phyloP scores from a whole-genome alignment of 2,329 filamentous ascomycete genomes.

The Sarocladium oryzae region DNA sequence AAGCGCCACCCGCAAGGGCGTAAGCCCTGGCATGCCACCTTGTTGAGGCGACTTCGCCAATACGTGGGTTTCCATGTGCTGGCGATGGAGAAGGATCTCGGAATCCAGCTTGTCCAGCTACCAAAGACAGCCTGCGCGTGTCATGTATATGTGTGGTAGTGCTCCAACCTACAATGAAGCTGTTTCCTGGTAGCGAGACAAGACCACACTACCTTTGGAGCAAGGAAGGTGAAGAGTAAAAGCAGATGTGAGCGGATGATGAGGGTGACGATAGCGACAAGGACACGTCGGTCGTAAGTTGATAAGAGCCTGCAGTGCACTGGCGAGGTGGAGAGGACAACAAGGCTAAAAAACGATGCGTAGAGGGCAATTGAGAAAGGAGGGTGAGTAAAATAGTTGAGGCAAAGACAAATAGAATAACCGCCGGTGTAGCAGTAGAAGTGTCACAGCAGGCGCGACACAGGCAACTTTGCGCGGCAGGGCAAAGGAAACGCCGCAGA shows the following conservation, averaged over 20 bases:
- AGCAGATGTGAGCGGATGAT: background rate
- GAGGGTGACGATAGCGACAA: background rate
- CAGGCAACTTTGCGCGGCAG: background rate
- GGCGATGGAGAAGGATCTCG: no score
- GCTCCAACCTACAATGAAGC: background rate
- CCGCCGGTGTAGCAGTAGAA: slow-evolving; percentile 6
- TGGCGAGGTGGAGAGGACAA: background rate
- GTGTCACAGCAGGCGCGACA: slow-evolving; percentile 6
- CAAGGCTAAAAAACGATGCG: background rate
- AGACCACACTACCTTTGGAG: background rate
- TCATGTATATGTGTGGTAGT: no score
- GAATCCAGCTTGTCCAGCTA: no score
- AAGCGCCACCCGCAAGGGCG: slow-evolving; percentile 6
- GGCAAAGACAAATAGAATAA: background rate
- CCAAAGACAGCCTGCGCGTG: background rate
- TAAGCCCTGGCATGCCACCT: background rate
- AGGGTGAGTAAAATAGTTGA: background rate
- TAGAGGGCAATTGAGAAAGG: background rate
- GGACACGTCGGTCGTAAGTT: background rate
- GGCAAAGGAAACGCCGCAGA: background rate
- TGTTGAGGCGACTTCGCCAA: background rate
- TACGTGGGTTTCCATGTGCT: background rate
- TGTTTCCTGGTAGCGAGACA: background rate
- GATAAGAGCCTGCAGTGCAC: background rate
- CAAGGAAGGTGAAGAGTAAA: background rate